Evolutionary conservation across 306 rosid genomes (phyloP).

Genomic region (Dryas alaskensis): DNA sequence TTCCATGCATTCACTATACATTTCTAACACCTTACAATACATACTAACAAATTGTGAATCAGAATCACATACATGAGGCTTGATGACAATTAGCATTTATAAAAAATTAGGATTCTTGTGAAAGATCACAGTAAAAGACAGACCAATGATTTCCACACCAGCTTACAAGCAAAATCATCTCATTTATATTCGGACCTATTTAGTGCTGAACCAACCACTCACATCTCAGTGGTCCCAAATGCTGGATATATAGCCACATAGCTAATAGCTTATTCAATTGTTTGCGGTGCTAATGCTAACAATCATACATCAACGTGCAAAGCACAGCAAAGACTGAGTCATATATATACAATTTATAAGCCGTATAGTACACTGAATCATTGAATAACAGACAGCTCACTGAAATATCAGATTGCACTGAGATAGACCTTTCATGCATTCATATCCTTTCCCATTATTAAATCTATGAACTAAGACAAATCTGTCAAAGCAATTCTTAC

Average conservation of each 20-base stretch:
- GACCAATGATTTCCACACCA: neutral
- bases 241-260: neutral
- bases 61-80: too few species aligned
- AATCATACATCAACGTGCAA: neutral
- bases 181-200: neutral
- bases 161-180: neutral
- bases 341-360: neutral
- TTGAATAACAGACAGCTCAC: neutral
- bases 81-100: too few species aligned
- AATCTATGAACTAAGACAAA: neutral
- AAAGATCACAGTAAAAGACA: too few species aligned
- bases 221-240: constrained; percentile 9
- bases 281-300: neutral
- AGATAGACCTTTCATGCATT: neutral
- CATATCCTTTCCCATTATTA: neutral
- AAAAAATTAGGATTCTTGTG: too few species aligned
- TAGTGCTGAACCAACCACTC: neutral
- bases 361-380: neutral
- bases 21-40: too few species aligned
- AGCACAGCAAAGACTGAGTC: neutral
- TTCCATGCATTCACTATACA: too few species aligned
- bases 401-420: neutral
- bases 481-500: neutral
- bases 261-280: neutral
- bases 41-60: too few species aligned